phyloP scores from a whole-genome alignment of 139 green algal species.

The Micromonas commoda region DNA sequence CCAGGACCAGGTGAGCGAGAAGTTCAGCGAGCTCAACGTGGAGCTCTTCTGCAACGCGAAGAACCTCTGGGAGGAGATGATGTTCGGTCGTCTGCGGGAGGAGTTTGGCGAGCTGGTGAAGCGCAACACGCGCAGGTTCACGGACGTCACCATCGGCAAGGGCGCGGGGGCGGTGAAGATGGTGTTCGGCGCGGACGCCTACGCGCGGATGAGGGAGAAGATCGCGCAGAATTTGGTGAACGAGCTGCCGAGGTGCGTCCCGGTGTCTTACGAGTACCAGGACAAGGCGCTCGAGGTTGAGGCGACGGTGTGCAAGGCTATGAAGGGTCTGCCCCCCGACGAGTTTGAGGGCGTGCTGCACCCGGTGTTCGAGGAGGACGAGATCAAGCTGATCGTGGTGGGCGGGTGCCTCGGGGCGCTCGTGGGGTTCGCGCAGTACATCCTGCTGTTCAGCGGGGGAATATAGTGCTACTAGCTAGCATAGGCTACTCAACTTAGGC shows the following conservation, averaged over 20 bases:
- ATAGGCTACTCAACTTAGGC: no score
- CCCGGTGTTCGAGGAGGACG: conserved; percentile 48
- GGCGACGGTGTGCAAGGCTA: conserved; percentile 24
- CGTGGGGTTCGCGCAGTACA: conserved; percentile 39
- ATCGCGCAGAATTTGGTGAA: not conserved
- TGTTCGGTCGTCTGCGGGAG: conserved; percentile 14
- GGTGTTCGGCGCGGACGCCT: conserved; percentile 5
- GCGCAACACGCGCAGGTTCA: conserved; percentile 9
- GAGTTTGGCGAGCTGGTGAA: conserved; percentile 27
- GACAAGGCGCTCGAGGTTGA: conserved; percentile 30
- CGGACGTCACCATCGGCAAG: conserved; percentile 10
- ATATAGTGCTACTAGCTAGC: no score
- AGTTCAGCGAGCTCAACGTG: conserved; percentile 33
- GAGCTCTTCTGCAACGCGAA: conserved; percentile 36
- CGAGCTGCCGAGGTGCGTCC: not conserved
- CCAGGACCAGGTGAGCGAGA: conserved; percentile 37
- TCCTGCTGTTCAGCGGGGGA: not conserved
- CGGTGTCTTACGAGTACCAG: conserved; percentile 25
- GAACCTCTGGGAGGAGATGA: conserved; percentile 39
- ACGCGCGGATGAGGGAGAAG: not conserved
- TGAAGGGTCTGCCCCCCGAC: conserved; percentile 24
- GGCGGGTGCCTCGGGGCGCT: conserved; percentile 38
- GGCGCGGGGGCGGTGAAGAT: not conserved
- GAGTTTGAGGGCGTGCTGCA: conserved; percentile 47
- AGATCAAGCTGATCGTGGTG: conserved; percentile 49